These are phyloP conservation scores for Arachis stenosperma DNA, from an alignment of 306 rosid genomes.

Conservation along the genomic window DNA sequence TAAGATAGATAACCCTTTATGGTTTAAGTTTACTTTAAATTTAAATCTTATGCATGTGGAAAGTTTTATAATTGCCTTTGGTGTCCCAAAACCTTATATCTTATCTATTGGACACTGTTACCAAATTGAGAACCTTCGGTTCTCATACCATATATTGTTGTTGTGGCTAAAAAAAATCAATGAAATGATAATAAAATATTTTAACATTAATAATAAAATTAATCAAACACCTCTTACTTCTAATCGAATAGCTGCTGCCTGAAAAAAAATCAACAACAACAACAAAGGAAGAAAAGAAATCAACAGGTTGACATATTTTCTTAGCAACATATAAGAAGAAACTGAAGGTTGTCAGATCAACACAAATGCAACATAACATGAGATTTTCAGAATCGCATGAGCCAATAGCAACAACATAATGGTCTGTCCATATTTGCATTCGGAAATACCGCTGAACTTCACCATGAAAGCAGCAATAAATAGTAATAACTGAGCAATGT, in stretches of 20 bases:
- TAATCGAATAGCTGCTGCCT: constrained; percentile 92
- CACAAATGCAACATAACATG: not conserved
- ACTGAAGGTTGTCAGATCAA: not conserved
- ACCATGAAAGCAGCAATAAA: constrained; percentile 7
- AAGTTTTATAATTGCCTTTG: too few species aligned
- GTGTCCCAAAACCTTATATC: too few species aligned
- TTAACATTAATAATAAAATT: too few species aligned
- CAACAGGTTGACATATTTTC: constrained; percentile 14
- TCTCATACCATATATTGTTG: too few species aligned
- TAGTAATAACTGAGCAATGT: constrained; percentile 87
- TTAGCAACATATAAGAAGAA: not conserved
- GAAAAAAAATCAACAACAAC: constrained; percentile 25
- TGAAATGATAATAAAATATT: too few species aligned
- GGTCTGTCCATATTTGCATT: not conserved
- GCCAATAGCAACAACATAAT: not conserved
- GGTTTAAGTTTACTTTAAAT: too few species aligned
- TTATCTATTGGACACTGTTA: too few species aligned
- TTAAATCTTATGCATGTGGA: too few species aligned
- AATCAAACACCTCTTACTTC: constrained; percentile 72
- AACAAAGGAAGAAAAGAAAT: too few species aligned
- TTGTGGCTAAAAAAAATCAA: too few species aligned
- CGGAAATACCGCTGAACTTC: not conserved
- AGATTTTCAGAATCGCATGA: constrained; percentile 18
- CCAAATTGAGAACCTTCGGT: too few species aligned
- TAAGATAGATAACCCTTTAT: too few species aligned